phyloP scores from a whole-genome alignment of 768 basidiomycete species.

The Coprinopsis strossmayeri region DNA sequence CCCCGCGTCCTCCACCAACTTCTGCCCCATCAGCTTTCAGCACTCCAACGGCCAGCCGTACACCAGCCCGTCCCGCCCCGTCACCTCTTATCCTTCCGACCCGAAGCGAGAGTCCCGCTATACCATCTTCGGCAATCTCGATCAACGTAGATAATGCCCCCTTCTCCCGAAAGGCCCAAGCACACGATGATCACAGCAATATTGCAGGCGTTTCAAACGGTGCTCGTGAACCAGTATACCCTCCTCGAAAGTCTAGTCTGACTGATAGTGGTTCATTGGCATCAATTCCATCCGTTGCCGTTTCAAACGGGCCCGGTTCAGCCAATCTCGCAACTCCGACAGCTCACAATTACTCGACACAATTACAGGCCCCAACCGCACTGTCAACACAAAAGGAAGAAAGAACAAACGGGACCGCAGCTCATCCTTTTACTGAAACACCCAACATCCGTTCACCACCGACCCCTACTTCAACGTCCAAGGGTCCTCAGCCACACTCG shows the following conservation, averaged over 20 bases:
- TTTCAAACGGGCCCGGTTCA: slow-evolving; percentile 6
- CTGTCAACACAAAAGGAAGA: slow-evolving; percentile 8
- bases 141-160: slow-evolving; percentile 4
- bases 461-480: neutral
- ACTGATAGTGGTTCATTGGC: neutral
- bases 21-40: slow-evolving; percentile 12
- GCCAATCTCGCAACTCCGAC: slow-evolving; percentile 4
- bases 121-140: slow-evolving; percentile 22
- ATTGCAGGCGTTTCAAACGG: too few species aligned
- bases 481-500: neutral
- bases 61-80: slow-evolving; percentile 27
- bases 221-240: neutral
- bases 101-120: slow-evolving; percentile 27
- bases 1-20: slow-evolving; percentile 17
- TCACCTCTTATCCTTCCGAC: slow-evolving; percentile 33
- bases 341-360: slow-evolving; percentile 2
- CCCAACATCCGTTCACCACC: neutral
- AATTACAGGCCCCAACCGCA: slow-evolving; percentile 3
- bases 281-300: slow-evolving; percentile 1
- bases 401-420: neutral
- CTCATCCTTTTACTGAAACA: neutral
- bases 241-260: slow-evolving; percentile 5
- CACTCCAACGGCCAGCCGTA: slow-evolving; percentile 21
- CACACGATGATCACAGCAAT: slow-evolving; percentile 6
- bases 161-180: slow-evolving; percentile 8